Evolutionary conservation across 1,139 yeast genomes (phyloP).

Genomic region (Hyphopichia pseudoburtonii): DNA sequence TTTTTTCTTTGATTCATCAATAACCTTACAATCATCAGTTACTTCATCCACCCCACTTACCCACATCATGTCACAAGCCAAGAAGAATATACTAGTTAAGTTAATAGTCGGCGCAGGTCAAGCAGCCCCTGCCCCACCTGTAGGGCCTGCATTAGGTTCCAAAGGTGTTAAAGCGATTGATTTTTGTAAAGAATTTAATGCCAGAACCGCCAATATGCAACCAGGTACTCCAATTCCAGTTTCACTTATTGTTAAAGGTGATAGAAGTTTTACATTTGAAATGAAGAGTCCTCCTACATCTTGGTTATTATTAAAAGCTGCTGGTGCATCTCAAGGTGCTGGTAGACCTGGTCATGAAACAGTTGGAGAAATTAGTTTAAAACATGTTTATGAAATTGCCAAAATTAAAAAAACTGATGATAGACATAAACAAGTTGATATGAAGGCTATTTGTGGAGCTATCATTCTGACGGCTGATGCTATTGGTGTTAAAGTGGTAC

Average conservation of each 20-base stretch:
- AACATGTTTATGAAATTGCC: slow-evolving; percentile 93
- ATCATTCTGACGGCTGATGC: slow-evolving; percentile 85
- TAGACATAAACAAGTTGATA: slow-evolving; percentile 67
- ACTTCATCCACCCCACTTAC: not conserved
- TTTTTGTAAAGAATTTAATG: slow-evolving; percentile 97
- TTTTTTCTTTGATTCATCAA: not conserved
- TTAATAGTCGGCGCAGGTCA: slow-evolving; percentile 97
- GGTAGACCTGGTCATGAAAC: slow-evolving; percentile 48
- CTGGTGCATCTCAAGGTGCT: slow-evolving; percentile 81
- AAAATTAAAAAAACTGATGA: slow-evolving; percentile 88
- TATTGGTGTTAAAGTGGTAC: slow-evolving; percentile 81
- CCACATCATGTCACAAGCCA: slow-evolving; percentile 29
- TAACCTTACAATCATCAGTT: not conserved
- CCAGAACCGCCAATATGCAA: slow-evolving; percentile 82
- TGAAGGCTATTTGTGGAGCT: slow-evolving; percentile 78
- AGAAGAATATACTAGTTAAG: slow-evolving; percentile 64
- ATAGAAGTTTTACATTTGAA: slow-evolving; percentile 82
- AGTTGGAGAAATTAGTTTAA: slow-evolving; percentile 76
- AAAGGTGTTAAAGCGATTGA: slow-evolving; percentile 99
- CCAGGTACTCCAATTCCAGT: slow-evolving; percentile 93
- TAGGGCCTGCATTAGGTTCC: slow-evolving; percentile 98
- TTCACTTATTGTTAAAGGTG: slow-evolving; percentile 83
- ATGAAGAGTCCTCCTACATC: slow-evolving; percentile 92
- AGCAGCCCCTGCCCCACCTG: slow-evolving; percentile 99
- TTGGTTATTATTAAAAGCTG: slow-evolving; percentile 80